phyloP scores from a whole-genome alignment of 2,329 filamentous ascomycete genomes.

The Alternaria arborescens region DNA sequence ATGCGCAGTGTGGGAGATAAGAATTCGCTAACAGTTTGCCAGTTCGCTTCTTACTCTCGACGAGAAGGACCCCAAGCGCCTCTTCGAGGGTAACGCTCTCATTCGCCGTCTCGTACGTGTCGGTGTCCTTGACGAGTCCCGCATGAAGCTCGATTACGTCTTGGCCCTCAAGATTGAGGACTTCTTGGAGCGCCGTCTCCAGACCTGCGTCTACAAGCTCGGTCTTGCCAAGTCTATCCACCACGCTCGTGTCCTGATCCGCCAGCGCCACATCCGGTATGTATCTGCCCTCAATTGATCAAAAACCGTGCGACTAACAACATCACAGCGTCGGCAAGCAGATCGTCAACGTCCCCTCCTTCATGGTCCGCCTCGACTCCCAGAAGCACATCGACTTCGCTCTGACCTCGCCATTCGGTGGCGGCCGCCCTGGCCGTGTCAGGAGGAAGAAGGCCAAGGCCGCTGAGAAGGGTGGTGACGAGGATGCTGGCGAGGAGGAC shows the following conservation, averaged over 20 bases:
- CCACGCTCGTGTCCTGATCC: constrained; percentile 99
- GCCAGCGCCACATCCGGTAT: constrained; percentile 95
- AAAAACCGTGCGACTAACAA: constrained; percentile 24
- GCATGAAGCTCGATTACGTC: constrained; percentile 99
- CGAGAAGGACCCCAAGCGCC: constrained; percentile 99
- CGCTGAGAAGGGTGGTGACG: constrained; percentile 83
- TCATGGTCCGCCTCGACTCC: constrained; percentile 99
- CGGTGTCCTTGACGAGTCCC: constrained; percentile 99
- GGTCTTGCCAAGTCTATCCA: constrained; percentile 99
- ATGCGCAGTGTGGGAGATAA: constrained; percentile 18
- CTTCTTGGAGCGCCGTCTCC: constrained; percentile 99
- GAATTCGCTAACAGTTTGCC: constrained; percentile 32
- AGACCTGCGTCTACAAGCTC: constrained; percentile 99
- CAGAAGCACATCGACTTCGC: constrained; percentile 99
- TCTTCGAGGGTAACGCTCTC: constrained; percentile 99
- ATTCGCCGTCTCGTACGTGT: constrained; percentile 99
- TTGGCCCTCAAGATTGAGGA: constrained; percentile 99
- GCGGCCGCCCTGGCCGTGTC: constrained; percentile 95
- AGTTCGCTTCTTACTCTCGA: constrained; percentile 99
- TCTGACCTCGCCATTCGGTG: constrained; percentile 95
- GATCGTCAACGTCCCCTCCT: constrained; percentile 99
- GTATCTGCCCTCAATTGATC: constrained; percentile 22
- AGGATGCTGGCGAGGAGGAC: constrained; percentile 88
- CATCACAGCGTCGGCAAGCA: constrained; percentile 89
- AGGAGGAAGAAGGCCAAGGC: constrained; percentile 99